A percentile compares a stretch with the other conserved stretches of the same genome.
Conservation (phyloP, 1,139 yeast species). For the Taphrina deformans region DNA sequence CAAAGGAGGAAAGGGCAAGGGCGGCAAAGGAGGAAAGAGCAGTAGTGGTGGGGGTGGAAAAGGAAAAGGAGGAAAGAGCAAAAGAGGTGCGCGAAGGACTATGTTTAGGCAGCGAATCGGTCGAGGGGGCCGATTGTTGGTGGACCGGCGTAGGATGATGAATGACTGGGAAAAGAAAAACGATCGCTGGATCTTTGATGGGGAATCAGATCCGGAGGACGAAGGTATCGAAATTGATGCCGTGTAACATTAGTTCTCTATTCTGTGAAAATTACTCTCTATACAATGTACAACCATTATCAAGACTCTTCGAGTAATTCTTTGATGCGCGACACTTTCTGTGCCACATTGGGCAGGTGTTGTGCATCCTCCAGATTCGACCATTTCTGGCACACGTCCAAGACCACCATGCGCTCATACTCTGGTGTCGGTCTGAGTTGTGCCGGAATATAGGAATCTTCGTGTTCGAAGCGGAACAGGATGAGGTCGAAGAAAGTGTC, state of each 20-base stretch:
- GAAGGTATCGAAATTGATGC: constrained; percentile 30
- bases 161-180: not conserved
- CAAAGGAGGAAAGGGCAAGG: constrained; percentile 40
- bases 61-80: constrained; percentile 41
- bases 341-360: not conserved
- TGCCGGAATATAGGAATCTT: not conserved
- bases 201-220: constrained; percentile 30
- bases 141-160: constrained; percentile 57
- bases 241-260: constrained; percentile 13
- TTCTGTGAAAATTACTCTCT: not conserved
- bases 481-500: constrained; percentile 10
- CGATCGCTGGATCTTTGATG: constrained; percentile 24
- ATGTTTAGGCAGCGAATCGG: constrained; percentile 76
- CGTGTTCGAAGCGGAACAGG: constrained; percentile 1
- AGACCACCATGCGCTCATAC: constrained; percentile 8
- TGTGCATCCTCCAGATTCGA: not conserved
- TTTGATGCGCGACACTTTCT: not conserved
- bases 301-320: not conserved
- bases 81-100: constrained; percentile 43
- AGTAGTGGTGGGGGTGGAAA: constrained; percentile 40
- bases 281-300: not conserved
- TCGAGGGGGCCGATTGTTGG: constrained; percentile 65
- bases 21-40: constrained; percentile 28
- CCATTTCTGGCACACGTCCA: constrained; percentile 6
- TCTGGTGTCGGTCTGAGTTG: not conserved